Evolutionary conservation across 148 eudicot species (phyloP).

Genomic region (Rhododendron ovatum): DNA sequence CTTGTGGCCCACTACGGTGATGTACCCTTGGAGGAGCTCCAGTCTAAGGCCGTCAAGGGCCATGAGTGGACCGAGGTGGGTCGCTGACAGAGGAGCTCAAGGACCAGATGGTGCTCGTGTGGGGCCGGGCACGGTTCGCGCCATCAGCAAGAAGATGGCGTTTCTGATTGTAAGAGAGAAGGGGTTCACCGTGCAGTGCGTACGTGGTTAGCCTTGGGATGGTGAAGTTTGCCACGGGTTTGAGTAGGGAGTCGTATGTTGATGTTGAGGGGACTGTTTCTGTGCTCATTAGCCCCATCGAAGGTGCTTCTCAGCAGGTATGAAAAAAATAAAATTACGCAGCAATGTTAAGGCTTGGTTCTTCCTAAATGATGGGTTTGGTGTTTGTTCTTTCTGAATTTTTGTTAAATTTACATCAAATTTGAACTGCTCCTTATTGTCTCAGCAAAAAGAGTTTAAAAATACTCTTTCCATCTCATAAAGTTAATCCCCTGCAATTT

Average conservation of each 20-base stretch:
- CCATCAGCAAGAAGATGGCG: constrained; percentile 80
- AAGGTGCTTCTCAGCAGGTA: constrained; percentile 82
- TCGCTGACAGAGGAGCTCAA: constrained; percentile 28
- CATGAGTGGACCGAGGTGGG: constrained; percentile 51
- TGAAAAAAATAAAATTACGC: background rate
- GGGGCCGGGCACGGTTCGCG: constrained; percentile 63
- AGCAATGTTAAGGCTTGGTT: background rate
- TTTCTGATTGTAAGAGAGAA: constrained; percentile 64
- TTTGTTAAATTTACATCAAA: too few relatives aligned
- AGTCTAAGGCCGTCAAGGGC: constrained; percentile 44
- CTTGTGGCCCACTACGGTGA: constrained; percentile 65
- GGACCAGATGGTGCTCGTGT: constrained; percentile 36
- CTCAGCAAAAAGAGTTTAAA: too few relatives aligned
- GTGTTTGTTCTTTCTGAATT: too few relatives aligned
- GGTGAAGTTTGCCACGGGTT: constrained; percentile 57
- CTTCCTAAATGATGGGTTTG: too few relatives aligned
- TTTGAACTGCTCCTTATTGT: too few relatives aligned
- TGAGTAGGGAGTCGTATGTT: constrained; percentile 62
- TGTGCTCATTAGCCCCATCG: constrained; percentile 48
- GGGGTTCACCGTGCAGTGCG: constrained; percentile 76
- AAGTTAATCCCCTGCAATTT: too few relatives aligned
- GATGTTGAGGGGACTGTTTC: constrained; percentile 61
- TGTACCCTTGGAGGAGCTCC: constrained; percentile 43
- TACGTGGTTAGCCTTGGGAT: constrained; percentile 62
- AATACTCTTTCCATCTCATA: too few relatives aligned